A percentile compares a stretch with the other conserved stretches of the same genome.
These are phyloP conservation scores for Leccinellum rugosiceps DNA, from an alignment of 768 basidiomycete genomes.

Conservation along the genomic window DNA sequence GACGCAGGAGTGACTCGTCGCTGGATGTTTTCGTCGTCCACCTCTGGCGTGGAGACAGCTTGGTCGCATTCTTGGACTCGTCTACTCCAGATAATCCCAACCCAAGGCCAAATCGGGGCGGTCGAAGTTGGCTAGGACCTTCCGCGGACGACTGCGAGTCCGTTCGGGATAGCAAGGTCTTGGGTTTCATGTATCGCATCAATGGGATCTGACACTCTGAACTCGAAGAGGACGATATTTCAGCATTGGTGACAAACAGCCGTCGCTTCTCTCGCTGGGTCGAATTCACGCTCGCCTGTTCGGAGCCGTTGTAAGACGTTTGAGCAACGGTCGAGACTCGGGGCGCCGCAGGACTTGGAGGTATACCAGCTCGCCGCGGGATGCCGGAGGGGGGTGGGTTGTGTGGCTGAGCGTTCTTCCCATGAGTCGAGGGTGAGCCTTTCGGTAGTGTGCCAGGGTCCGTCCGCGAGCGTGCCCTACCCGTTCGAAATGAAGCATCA, in stretches of 20 bases:
- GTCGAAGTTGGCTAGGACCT: constrained; percentile 13
- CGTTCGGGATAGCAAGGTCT: constrained; percentile 10
- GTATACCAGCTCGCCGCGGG: constrained; percentile 22
- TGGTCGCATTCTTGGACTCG: constrained; percentile 11
- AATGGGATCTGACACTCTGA: constrained; percentile 36
- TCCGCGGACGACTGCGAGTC: constrained; percentile 23
- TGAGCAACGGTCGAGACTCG: constrained; percentile 7
- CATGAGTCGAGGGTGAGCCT: constrained; percentile 2
- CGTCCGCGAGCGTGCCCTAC: constrained; percentile 29
- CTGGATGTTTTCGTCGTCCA: constrained; percentile 10
- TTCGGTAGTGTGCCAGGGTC: constrained; percentile 24
- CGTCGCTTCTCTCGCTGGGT: constrained; percentile 32
- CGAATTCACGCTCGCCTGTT: constrained; percentile 33
- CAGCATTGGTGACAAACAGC: constrained; percentile 44
- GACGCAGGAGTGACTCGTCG: constrained; percentile 3
- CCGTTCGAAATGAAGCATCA: constrained; percentile 14
- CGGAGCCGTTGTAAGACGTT: constrained; percentile 16
- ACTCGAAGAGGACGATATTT: constrained; percentile 40
- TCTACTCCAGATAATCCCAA: constrained; percentile 21
- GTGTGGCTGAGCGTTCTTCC: constrained; percentile 7
- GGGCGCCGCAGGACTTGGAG: constrained; percentile 15
- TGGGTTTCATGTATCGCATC: constrained; percentile 14
- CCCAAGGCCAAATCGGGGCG: constrained; percentile 30
- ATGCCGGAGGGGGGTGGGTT: constrained; percentile 21
- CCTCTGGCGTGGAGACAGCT: constrained; percentile 11